Evolutionary conservation across 805 yeast genomes (phyloP).

Genomic region (Saccharomycopsis selenospora): DNA sequence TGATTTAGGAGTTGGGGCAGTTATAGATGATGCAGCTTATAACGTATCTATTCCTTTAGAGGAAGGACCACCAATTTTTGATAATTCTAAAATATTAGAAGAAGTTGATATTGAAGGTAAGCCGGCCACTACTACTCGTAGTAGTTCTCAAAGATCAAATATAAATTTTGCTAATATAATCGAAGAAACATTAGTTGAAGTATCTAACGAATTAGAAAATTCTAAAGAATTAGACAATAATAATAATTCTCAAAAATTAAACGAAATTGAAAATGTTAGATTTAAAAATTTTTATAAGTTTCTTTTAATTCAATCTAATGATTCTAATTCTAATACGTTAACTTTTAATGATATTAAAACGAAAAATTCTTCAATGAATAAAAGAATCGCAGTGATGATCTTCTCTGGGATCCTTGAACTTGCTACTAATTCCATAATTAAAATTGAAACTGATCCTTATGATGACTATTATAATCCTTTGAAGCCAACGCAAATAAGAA

Average conservation of each 20-base stretch:
- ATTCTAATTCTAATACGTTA: too few relatives aligned
- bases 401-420: conserved; percentile 14
- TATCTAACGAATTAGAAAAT: background rate
- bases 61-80: too few relatives aligned
- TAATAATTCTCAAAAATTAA: background rate
- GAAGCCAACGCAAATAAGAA: background rate
- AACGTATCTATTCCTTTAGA: background rate
- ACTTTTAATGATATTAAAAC: too few relatives aligned
- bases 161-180: background rate
- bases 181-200: background rate
- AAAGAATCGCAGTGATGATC: conserved; percentile 6
- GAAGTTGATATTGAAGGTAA: background rate
- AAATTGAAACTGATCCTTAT: conserved; percentile 2
- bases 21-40: too few relatives aligned
- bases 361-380: too few relatives aligned
- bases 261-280: background rate
- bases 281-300: background rate
- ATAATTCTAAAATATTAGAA: background rate
- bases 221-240: background rate
- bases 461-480: background rate
- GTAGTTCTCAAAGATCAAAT: too few relatives aligned
- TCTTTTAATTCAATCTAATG: background rate
- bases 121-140: too few relatives aligned
- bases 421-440: conserved; percentile 10
- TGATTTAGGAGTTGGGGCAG: too few relatives aligned